Conservation (phyloP, 1,284 basidiomycete genomes). For the Trametes pubescens region DNA sequence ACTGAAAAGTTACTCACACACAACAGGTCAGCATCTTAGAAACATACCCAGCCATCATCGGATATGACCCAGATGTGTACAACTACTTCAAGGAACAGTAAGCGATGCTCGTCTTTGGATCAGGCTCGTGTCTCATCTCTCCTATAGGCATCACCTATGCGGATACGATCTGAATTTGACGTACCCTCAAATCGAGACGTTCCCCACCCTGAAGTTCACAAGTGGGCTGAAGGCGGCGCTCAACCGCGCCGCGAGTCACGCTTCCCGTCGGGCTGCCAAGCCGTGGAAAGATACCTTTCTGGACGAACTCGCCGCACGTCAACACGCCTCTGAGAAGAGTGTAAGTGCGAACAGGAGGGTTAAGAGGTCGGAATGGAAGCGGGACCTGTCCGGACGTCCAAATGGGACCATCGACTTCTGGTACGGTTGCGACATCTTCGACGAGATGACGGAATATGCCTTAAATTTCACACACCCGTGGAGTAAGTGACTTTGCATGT, state of each 20-base stretch:
- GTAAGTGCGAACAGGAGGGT: background rate
- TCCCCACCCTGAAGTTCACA: constrained; percentile 48
- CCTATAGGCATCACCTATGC: constrained; percentile 41
- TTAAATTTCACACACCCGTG: constrained; percentile 62
- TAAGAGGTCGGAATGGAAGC: constrained; percentile 26
- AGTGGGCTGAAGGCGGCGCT: constrained; percentile 11
- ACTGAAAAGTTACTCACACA: background rate
- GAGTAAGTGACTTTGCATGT: constrained; percentile 52
- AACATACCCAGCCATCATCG: constrained; percentile 75
- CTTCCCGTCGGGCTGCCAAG: background rate
- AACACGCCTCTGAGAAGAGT: background rate
- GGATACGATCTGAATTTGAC: constrained; percentile 70
- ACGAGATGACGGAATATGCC: constrained; percentile 48
- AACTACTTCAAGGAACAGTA: constrained; percentile 72
- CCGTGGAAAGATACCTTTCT: constrained; percentile 21
- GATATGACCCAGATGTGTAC: constrained; percentile 68
- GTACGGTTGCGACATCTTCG: constrained; percentile 46
- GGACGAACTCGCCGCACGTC: constrained; percentile 12
- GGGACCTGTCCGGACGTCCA: constrained; percentile 37
- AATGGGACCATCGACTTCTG: constrained; percentile 45
- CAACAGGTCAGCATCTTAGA: constrained; percentile 61
- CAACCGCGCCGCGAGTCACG: background rate
- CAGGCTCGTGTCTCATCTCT: constrained; percentile 59
- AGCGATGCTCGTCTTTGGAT: constrained; percentile 28
- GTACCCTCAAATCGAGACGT: constrained; percentile 64